A percentile compares a stretch with the other conserved stretches of the same genome.
phyloP scores from a whole-genome alignment of 2,329 filamentous ascomycete genomes.

The Bipolaris sorokiniana region DNA sequence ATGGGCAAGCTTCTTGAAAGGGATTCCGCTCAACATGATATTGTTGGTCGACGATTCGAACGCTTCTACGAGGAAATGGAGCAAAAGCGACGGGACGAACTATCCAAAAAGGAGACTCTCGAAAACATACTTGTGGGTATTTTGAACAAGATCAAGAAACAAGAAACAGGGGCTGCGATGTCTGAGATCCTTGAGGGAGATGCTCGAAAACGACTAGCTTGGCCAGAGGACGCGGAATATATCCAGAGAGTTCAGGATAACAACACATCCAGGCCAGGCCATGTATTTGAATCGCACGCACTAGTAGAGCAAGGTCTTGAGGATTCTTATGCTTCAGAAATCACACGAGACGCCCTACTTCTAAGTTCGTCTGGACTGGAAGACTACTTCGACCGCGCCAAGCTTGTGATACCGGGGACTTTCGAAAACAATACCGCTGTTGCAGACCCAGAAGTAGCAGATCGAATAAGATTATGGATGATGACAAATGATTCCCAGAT shows the following conservation, averaged over 20 bases:
- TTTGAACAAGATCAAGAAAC: not conserved
- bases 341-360: not conserved
- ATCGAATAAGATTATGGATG: not conserved
- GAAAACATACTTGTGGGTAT: not conserved
- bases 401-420: not conserved
- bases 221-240: not conserved
- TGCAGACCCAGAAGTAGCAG: not conserved
- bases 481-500: not conserved
- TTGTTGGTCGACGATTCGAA: not conserved
- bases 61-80: not conserved
- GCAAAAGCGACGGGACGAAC: not conserved
- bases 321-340: not conserved
- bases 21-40: not conserved
- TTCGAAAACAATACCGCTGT: not conserved
- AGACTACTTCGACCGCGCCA: not conserved
- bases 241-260: not conserved
- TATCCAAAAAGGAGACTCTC: not conserved
- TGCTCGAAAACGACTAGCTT: not conserved
- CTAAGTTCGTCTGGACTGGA: not conserved
- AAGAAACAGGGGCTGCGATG: not conserved
- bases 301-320: not conserved
- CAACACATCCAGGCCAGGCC: not conserved
- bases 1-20: not conserved
- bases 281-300: not conserved
- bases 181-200: not conserved